A percentile compares a stretch with the other conserved stretches of the same genome.
phyloP scores from a whole-genome alignment of 768 basidiomycete species.

The Boletus insuetus region DNA sequence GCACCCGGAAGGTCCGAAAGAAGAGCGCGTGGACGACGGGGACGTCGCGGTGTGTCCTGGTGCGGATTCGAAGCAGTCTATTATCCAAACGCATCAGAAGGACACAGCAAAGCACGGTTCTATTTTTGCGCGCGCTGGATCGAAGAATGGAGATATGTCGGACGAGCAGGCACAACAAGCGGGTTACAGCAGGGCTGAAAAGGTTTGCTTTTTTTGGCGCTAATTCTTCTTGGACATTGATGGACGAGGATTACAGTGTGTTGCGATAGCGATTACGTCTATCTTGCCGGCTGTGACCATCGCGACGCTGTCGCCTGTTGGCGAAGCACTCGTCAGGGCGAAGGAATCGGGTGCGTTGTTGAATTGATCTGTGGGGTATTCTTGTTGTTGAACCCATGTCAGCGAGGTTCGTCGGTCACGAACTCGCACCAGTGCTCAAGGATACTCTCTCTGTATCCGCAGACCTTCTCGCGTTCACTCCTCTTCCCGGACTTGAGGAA shows the following conservation, averaged over 20 bases:
- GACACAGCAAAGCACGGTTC: constrained; percentile 33
- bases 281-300: constrained; percentile 22
- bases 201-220: constrained; percentile 1
- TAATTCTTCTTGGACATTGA: not conserved
- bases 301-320: constrained; percentile 22
- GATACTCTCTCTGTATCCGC: constrained; percentile 37
- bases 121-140: constrained; percentile 15
- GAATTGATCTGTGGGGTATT: not conserved
- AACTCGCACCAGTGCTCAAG: constrained; percentile 33
- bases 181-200: constrained; percentile 31
- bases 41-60: not conserved
- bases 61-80: not conserved
- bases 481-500: constrained; percentile 52
- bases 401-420: constrained; percentile 34
- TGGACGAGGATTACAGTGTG: constrained; percentile 8
- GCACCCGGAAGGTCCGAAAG: not conserved
- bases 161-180: constrained; percentile 10
- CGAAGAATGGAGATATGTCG: constrained; percentile 17
- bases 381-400: constrained; percentile 9
- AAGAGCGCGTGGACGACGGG: not conserved
- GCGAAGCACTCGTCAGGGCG: constrained; percentile 20
- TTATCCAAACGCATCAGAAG: constrained; percentile 1
- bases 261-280: constrained; percentile 28
- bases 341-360: constrained; percentile 17
- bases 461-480: constrained; percentile 45